Percentiles rank a stretch among this genome's conserved stretches.
Conservation (phyloP, 148 eudicot genomes). For the Cornus controversa region DNA sequence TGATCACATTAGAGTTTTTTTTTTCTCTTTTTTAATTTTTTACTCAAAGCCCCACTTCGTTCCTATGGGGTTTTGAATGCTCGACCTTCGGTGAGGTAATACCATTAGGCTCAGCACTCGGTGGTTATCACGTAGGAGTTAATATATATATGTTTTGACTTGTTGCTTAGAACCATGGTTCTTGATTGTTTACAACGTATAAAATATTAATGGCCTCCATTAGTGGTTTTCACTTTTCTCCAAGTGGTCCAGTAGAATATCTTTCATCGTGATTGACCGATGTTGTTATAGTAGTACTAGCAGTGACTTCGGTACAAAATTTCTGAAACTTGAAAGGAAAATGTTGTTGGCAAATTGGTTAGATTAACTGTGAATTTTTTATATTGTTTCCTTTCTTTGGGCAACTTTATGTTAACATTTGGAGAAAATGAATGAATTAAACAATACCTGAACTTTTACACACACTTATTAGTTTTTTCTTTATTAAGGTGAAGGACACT, state of each 20-base stretch:
- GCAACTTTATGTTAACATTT: background rate
- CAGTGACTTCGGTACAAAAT: too few species aligned
- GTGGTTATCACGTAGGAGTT: too few species aligned
- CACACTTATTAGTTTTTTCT: background rate
- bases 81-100: too few species aligned
- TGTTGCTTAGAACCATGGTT: background rate
- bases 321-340: too few species aligned
- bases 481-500: constrained; percentile 7
- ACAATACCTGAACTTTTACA: background rate
- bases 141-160: background rate
- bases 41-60: too few species aligned
- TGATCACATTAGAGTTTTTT: too few species aligned
- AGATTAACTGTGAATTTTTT: too few species aligned
- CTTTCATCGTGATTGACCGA: background rate
- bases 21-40: too few species aligned
- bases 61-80: too few species aligned
- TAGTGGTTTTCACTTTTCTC: background rate
- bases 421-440: background rate
- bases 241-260: background rate
- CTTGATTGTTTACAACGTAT: background rate
- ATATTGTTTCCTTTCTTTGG: background rate
- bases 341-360: too few species aligned
- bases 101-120: too few species aligned
- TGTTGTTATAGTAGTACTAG: too few species aligned
- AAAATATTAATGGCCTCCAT: background rate